Evolutionary conservation across 2,329 filamentous ascomycete species (phyloP).

Genomic region (Colletotrichum orbiculare): DNA sequence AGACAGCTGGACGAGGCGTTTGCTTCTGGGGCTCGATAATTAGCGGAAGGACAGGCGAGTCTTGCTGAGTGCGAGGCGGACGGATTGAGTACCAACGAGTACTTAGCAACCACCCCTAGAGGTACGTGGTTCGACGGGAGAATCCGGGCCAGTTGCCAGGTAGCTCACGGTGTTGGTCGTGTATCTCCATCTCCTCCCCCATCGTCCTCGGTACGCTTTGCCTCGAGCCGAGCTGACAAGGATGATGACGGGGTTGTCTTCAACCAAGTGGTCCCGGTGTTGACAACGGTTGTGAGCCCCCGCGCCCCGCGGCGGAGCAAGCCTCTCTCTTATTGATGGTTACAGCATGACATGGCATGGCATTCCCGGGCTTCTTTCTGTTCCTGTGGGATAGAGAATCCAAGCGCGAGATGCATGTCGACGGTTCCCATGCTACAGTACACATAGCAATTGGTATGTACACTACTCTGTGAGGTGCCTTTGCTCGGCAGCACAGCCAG

Average conservation of each 20-base stretch:
- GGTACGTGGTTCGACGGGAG: slow-evolving; percentile 19
- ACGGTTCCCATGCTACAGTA: slow-evolving; percentile 8
- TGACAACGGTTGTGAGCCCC: slow-evolving; percentile 20
- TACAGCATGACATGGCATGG: no score
- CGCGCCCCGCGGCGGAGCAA: slow-evolving; percentile 24
- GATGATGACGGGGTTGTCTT: slow-evolving; percentile 34
- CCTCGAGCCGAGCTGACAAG: slow-evolving; percentile 31
- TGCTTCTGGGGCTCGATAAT: background rate
- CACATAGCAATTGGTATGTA: no score
- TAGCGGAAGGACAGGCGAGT: slow-evolving; percentile 3
- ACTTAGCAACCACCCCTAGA: slow-evolving; percentile 13
- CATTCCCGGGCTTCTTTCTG: slow-evolving; percentile 13
- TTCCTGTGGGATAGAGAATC: slow-evolving; percentile 14
- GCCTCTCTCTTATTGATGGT: slow-evolving; percentile 12
- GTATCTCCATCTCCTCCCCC: slow-evolving; percentile 20
- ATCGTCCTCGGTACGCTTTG: slow-evolving; percentile 26
- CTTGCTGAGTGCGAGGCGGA: slow-evolving; percentile 25
- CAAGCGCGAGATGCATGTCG: slow-evolving; percentile 22
- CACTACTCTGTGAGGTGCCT: background rate
- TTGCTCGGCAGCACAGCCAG: slow-evolving; percentile 22
- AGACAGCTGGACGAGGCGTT: background rate
- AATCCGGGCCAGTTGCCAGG: slow-evolving; percentile 10
- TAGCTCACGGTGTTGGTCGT: slow-evolving; percentile 13
- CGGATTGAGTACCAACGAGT: slow-evolving; percentile 12
- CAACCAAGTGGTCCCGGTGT: slow-evolving; percentile 13